phyloP scores from a whole-genome alignment of 1,284 basidiomycete genomes.

The Sanghuangporus baumii region DNA sequence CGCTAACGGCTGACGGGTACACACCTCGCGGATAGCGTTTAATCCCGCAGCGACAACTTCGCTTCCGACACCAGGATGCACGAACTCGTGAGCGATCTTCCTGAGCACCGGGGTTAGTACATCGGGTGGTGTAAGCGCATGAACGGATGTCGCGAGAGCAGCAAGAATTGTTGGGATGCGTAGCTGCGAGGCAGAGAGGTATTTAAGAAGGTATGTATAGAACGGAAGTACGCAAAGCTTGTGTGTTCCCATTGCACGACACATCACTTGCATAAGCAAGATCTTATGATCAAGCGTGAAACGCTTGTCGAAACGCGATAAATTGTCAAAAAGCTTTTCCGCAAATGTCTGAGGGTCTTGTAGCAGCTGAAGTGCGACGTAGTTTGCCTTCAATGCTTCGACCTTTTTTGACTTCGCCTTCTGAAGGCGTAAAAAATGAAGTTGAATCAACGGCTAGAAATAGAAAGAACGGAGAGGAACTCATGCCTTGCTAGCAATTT shows the following conservation, averaged over 20 bases:
- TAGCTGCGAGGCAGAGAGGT: conserved; percentile 90
- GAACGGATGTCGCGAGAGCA: conserved; percentile 91
- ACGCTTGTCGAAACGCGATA: conserved; percentile 86
- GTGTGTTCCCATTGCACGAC: conserved; percentile 92
- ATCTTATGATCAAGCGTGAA: conserved; percentile 97
- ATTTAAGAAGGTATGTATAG: conserved; percentile 95
- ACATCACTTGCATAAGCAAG: conserved; percentile 94
- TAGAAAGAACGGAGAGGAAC: conserved; percentile 15
- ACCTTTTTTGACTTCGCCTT: conserved; percentile 39
- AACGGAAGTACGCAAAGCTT: conserved; percentile 94
- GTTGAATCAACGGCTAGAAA: not conserved
- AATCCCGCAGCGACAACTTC: conserved; percentile 96
- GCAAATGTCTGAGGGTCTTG: conserved; percentile 96
- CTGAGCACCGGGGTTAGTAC: conserved; percentile 84
- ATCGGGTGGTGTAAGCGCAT: conserved; percentile 94
- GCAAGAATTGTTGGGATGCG: conserved; percentile 94
- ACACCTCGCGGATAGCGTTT: conserved; percentile 93
- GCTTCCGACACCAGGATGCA: conserved; percentile 93
- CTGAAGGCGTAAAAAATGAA: conserved; percentile 43
- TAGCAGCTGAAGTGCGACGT: conserved; percentile 90
- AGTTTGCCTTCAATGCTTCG: conserved; percentile 58
- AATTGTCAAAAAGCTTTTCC: conserved; percentile 88
- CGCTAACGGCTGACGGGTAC: conserved; percentile 89
- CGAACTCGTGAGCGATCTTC: conserved; percentile 94
- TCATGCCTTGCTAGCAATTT: conserved; percentile 59